Base-by-base conservation (phyloP, 257 asterid species). In the Marsdenia floribunda region DNA sequence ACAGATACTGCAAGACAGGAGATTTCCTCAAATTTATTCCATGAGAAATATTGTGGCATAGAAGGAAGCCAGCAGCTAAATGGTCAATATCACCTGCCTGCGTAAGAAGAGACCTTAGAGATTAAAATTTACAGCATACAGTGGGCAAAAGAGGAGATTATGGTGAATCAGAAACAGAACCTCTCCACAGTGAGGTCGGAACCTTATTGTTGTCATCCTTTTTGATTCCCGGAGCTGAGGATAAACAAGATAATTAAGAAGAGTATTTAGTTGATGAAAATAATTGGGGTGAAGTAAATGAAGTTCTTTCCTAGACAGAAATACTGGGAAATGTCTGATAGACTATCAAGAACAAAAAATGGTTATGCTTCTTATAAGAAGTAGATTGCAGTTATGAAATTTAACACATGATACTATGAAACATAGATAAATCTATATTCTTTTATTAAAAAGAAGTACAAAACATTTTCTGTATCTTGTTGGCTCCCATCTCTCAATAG, bases 81-180 rank as follows among this genome's bases (percentile, higher is more conserved):
- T 95, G 99, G 79, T 95, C 99, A 80, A 92, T 84, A 74, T 95
- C 99, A 50, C 99, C 99, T 67, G 97, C 99, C 99, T 95, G 89
- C 87, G 77, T 55, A 73, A 83, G 65, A 52, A 63, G 26, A 15
- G 44, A 42, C 33, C 6, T 37, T 60, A 29, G 69, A 44, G 50
- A n/a, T 44, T 16, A 21, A 61, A 42, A 60, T 12, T 37, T 49
- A 57, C 61, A 40, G 58, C 61, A 46, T 11, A 33, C 50, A 52
- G 37, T 3, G 38, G 40, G 18, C 50, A 38, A 71, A 75, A 53
- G 42, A 47, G 49, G 75, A 73, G 76, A 78, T 68, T 68, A 76
- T 70, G 68, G 65, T 49, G 65, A 76, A 76, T 77, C 78, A 78
- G 83, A 83, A 81, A 73, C 83, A 82, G 76, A 76, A 94, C 99